Conservation (phyloP, 495 filamentous ascomycete species). For the Neurospora sp. region DNA sequence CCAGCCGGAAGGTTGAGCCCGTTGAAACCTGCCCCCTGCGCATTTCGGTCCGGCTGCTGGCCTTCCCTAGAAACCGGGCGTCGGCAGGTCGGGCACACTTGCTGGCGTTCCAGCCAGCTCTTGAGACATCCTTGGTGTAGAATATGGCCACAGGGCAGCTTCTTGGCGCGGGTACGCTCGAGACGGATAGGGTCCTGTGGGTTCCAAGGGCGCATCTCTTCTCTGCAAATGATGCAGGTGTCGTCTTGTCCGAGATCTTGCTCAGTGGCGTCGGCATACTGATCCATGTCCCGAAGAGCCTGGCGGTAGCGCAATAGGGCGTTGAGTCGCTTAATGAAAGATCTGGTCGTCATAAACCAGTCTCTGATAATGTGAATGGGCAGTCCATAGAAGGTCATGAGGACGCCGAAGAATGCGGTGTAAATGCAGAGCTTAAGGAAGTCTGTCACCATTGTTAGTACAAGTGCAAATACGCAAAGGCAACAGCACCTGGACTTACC, state of each 20-base stretch:
- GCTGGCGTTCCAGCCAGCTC: slow-evolving; percentile 97
- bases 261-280: slow-evolving; percentile 82
- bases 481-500: slow-evolving; percentile 35
- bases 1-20: slow-evolving; percentile 19
- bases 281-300: slow-evolving; percentile 81
- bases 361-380: slow-evolving; percentile 96
- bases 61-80: slow-evolving; percentile 55
- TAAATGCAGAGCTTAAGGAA: slow-evolving; percentile 86
- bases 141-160: slow-evolving; percentile 91
- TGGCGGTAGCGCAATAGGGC: slow-evolving; percentile 83
- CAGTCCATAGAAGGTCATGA: slow-evolving; percentile 86
- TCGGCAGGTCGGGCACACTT: slow-evolving; percentile 92
- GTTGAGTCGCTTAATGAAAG: slow-evolving; percentile 75
- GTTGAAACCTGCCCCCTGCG: slow-evolving; percentile 21
- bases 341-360: slow-evolving; percentile 83
- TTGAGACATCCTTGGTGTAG: slow-evolving; percentile 88
- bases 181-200: slow-evolving; percentile 41
- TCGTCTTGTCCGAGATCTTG: slow-evolving; percentile 80
- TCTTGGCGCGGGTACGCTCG: slow-evolving; percentile 83
- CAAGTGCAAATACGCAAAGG: background rate
- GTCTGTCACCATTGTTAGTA: slow-evolving; percentile 40
- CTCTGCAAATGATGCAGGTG: slow-evolving; percentile 95
- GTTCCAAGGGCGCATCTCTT: slow-evolving; percentile 80
- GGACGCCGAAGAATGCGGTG: slow-evolving; percentile 81
- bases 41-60: slow-evolving; percentile 15